A percentile compares a stretch with the other conserved stretches of the same genome.
Conservation (phyloP, 2,329 filamentous ascomycete species). For the Claviceps sp. region DNA sequence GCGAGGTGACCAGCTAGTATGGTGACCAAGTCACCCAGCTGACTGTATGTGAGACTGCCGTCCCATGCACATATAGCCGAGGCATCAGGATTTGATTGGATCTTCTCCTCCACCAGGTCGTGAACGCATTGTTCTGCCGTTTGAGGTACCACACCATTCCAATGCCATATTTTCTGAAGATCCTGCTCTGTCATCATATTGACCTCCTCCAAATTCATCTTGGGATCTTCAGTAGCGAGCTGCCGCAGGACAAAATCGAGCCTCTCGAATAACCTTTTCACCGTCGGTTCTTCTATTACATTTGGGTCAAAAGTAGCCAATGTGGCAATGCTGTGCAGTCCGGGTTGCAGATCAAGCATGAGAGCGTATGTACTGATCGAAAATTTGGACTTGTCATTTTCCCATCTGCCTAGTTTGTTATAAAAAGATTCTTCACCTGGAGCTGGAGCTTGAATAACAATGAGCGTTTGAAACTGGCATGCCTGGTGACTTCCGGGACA, state of each 20-base stretch:
- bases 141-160: conserved; percentile 30
- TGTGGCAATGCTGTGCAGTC: too few species aligned
- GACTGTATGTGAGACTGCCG: conserved; percentile 30
- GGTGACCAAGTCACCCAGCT: conserved; percentile 29
- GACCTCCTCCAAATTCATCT: not conserved
- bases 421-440: too few species aligned
- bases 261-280: not conserved
- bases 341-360: not conserved
- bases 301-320: not conserved
- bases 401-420: not conserved
- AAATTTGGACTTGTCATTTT: not conserved
- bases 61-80: conserved; percentile 37
- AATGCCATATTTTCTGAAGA: conserved; percentile 30
- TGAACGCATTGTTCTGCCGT: conserved; percentile 31
- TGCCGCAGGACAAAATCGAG: conserved; percentile 1
- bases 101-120: conserved; percentile 29
- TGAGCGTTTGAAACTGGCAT: conserved; percentile 15
- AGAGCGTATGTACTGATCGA: not conserved
- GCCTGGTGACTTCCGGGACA: conserved; percentile 7
- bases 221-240: not conserved
- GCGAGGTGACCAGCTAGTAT: conserved; percentile 26
- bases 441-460: conserved; percentile 11
- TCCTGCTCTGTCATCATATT: conserved; percentile 12
- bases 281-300: not conserved
- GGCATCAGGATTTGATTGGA: conserved; percentile 21